Base-by-base conservation (phyloP, 768 basidiomycete genomes). In the Lactarius tabidus region DNA sequence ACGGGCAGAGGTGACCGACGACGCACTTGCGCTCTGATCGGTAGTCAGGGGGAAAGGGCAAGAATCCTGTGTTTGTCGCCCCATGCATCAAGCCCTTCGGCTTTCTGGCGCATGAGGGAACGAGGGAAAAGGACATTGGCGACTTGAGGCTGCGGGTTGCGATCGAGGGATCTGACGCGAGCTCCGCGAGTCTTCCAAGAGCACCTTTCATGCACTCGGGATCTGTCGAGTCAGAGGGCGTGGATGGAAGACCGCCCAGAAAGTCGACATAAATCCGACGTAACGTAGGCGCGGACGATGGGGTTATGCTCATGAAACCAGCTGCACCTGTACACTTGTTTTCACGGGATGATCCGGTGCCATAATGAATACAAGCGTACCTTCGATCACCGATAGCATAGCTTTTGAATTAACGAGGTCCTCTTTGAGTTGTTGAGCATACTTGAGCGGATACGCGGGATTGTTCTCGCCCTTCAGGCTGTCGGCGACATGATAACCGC, bases 181-280 rank as follows among this genome's bases (percentile, higher is more conserved):
- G 74, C 35, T 83, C 79, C 12, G 85, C 80, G 39, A 90, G 78
- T 57, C 75, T 79, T 10, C 69, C 74, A 7, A 92, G 74, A 0
- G 89, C 90, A 3, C 69, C 70, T 55, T 74, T 72, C 81, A 90
- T 86, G 28, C 85, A 81, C 31, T 85, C 82, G 26, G 70, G 63
- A 6, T 76, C 72, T 1, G 71, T 57, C 6, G 79, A 79, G 5
- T 84, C 82, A 45, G 86, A 85, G 23, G 80, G 75, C 15, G 76
- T 72, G 29, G 71, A 80, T 10, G 86, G 82, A 39, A 84, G 80
- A 18, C 84, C 81, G 17, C 78, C 75, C 12, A 91, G 73, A 72
- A 91, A 92, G 70, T 83, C 85, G 59, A 77, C 69, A 68, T 88
- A 83, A 6, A 84, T 83, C 67, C 85, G 84, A 71, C 89, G 88